Evolutionary conservation across 108 stramenopile genomes (phyloP).

Genomic region (Skeletonema marinoi): DNA sequence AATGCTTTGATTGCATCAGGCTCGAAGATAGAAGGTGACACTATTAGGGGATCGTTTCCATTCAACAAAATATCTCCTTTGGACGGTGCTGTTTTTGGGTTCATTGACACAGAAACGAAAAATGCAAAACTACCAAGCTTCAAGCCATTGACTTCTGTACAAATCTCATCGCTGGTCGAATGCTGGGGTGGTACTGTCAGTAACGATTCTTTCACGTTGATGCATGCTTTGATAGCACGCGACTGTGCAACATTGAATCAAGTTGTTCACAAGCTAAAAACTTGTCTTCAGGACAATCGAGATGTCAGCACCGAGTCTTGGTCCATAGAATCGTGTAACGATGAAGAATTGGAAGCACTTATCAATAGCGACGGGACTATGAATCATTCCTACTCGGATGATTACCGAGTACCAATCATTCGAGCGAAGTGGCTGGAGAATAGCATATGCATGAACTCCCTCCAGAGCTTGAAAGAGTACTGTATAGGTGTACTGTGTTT

Average conservation of each 20-base stretch:
- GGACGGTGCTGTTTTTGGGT: neutral
- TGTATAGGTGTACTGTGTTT: constrained; percentile 18
- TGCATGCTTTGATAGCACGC: constrained; percentile 1
- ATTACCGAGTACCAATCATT: constrained; percentile 17
- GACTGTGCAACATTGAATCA: constrained; percentile 9
- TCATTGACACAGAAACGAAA: neutral
- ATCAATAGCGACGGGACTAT: neutral
- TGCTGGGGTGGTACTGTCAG: constrained; percentile 2
- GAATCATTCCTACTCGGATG: neutral
- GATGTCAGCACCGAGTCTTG: neutral
- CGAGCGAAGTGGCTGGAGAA: constrained; percentile 27
- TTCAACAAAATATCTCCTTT: neutral
- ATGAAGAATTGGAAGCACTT: neutral
- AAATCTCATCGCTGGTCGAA: constrained; percentile 3
- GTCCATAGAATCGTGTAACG: constrained; percentile 6
- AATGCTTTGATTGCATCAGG: neutral
- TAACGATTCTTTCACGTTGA: neutral
- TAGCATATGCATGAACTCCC: constrained; percentile 16
- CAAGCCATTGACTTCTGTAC: neutral
- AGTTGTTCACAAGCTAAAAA: neutral
- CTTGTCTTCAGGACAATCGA: neutral
- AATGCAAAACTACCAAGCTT: neutral
- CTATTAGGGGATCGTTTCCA: neutral
- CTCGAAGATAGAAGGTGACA: neutral
- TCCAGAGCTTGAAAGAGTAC: constrained; percentile 8